Evolutionary conservation across 768 basidiomycete species (phyloP).

Genomic region (Tulasnella sp.): DNA sequence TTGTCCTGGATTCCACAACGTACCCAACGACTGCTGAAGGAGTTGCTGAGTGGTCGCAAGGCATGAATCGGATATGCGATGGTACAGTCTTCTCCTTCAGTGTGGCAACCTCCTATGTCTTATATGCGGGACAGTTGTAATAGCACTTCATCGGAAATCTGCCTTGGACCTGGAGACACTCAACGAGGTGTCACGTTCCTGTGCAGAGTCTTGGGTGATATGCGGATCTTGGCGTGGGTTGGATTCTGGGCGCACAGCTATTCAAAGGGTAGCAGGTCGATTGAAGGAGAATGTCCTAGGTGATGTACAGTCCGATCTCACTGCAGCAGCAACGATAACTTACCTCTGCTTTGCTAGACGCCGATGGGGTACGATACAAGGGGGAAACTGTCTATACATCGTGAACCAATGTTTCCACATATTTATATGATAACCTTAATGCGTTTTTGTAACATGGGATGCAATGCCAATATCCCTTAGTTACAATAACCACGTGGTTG

Average conservation of each 20-base stretch:
- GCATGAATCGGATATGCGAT: constrained; percentile 61
- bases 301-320: neutral
- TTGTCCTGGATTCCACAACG: constrained; percentile 61
- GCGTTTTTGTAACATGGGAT: no score
- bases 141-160: constrained; percentile 53
- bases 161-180: constrained; percentile 72
- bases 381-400: constrained; percentile 6
- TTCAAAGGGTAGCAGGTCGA: neutral
- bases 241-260: constrained; percentile 20
- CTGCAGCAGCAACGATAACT: neutral
- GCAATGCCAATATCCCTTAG: no score
- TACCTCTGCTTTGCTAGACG: neutral
- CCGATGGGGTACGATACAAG: constrained; percentile 11
- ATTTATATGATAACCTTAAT: no score
- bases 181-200: constrained; percentile 55
- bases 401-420: no score
- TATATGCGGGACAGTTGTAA: no score
- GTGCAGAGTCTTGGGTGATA: constrained; percentile 73
- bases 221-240: constrained; percentile 59
- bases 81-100: constrained; percentile 29
- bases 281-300: neutral
- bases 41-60: constrained; percentile 50
- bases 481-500: no score
- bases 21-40: constrained; percentile 41
- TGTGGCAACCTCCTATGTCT: no score